phyloP scores from a whole-genome alignment of 306 rosid species.

The Fragaria nilgerrensis region DNA sequence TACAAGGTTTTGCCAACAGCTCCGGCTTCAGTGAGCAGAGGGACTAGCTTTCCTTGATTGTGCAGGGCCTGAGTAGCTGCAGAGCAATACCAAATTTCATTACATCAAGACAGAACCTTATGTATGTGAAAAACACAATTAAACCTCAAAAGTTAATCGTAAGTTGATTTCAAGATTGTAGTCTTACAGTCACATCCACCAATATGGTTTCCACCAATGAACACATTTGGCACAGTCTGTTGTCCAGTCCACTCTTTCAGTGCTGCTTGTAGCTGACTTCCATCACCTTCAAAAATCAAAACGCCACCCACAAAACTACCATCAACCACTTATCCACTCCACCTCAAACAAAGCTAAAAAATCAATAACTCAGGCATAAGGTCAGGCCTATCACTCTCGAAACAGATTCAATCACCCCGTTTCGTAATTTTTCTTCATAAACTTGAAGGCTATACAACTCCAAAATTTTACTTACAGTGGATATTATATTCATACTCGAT shows the following conservation, averaged over 20 bases:
- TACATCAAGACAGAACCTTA: not conserved
- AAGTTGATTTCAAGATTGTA: not conserved
- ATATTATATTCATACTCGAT: not conserved
- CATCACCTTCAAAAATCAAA: constrained; percentile 62
- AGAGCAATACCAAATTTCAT: constrained; percentile 9
- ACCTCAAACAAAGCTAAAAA: not conserved
- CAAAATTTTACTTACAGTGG: not conserved
- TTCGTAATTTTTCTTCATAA: not conserved
- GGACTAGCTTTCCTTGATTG: constrained; percentile 60
- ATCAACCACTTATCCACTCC: not conserved
- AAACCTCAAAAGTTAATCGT: not conserved
- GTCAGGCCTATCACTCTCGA: not conserved
- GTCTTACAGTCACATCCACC: constrained; percentile 90
- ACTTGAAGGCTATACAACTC: not conserved
- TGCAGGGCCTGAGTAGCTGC: constrained; percentile 60
- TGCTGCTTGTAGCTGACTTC: constrained; percentile 64
- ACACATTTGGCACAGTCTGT: constrained; percentile 88
- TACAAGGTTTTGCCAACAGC: constrained; percentile 38
- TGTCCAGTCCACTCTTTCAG: constrained; percentile 69
- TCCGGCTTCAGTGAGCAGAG: constrained; percentile 68
- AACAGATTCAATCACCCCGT: too few relatives aligned
- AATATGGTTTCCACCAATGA: constrained; percentile 80
- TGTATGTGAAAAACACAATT: too few relatives aligned
- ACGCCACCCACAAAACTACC: constrained; percentile 9
- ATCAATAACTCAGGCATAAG: not conserved